These are phyloP conservation scores for Paspalum notatum DNA, from an alignment of 176 grass and related monocot species.

Conservation along the genomic window DNA sequence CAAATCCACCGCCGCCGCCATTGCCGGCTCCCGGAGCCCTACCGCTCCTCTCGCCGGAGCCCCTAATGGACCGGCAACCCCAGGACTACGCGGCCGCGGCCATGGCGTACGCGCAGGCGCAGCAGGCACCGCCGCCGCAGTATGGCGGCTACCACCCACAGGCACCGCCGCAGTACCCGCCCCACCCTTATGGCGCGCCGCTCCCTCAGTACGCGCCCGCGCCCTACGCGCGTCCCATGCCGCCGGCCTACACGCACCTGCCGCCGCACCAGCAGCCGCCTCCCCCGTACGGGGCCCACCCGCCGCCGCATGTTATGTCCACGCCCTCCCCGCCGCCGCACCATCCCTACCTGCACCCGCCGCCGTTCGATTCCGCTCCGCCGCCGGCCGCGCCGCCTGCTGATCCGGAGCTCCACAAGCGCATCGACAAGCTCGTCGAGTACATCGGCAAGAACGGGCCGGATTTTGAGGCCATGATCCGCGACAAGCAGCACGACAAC, in stretches of 20 bases:
- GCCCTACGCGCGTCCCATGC: slow-evolving; percentile 61
- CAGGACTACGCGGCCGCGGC: slow-evolving; percentile 82
- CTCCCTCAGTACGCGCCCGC: slow-evolving; percentile 70
- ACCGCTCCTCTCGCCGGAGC: slow-evolving; percentile 8
- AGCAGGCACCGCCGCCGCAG: slow-evolving; percentile 61
- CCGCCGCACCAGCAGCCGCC: slow-evolving; percentile 55
- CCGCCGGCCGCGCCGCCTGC: slow-evolving; percentile 63
- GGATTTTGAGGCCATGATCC: slow-evolving; percentile 88
- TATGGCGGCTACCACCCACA: slow-evolving; percentile 83
- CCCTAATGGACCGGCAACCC: slow-evolving; percentile 73
- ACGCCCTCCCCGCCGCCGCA: slow-evolving; percentile 40
- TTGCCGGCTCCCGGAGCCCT: slow-evolving; percentile 23
- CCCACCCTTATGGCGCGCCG: slow-evolving; percentile 58
- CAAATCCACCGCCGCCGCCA: slow-evolving; percentile 31
- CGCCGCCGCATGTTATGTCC: slow-evolving; percentile 59
- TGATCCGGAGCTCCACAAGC: slow-evolving; percentile 91
- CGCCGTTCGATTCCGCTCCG: slow-evolving; percentile 52
- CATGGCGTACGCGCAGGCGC: slow-evolving; percentile 84
- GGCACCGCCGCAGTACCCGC: slow-evolving; percentile 68
- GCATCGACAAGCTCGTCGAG: slow-evolving; percentile 96
- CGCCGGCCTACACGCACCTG: slow-evolving; percentile 60
- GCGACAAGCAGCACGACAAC: slow-evolving; percentile 97
- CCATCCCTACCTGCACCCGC: slow-evolving; percentile 62
- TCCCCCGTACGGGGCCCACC: slow-evolving; percentile 44
- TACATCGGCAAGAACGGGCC: slow-evolving; percentile 93